Percentiles rank a stretch among this genome's conserved stretches.
Conservation (phyloP, 75 land plant genomes). For the Sequoia sempervirens region DNA sequence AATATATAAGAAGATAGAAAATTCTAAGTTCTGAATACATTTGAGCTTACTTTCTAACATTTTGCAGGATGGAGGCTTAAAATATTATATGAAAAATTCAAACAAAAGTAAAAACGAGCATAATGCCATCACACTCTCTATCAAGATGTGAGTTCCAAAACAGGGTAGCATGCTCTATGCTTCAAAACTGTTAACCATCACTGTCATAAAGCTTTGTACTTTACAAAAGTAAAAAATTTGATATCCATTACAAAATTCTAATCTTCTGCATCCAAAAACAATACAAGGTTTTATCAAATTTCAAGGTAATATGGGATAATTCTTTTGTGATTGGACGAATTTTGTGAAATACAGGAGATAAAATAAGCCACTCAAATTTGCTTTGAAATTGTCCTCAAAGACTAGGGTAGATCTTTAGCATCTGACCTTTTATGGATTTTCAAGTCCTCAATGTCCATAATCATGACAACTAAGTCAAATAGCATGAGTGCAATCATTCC, state of each 20-base stretch:
- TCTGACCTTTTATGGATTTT: neutral
- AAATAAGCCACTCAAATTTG: neutral
- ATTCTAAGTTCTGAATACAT: neutral
- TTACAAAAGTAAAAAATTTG: too few species aligned
- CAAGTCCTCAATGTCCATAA: neutral
- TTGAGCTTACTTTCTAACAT: too few species aligned
- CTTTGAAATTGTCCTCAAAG: too few species aligned
- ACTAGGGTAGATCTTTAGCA: neutral
- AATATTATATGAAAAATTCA: neutral
- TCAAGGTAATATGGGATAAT: neutral
- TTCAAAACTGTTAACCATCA: too few species aligned
- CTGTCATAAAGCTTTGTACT: neutral
- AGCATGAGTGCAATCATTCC: neutral
- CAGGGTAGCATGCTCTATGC: too few species aligned
- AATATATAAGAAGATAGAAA: neutral
- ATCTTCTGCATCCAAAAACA: neutral
- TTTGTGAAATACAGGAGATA: neutral
- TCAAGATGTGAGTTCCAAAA: neutral
- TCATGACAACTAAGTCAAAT: neutral
- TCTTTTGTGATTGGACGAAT: neutral
- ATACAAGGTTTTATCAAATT: neutral
- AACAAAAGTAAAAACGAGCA: neutral
- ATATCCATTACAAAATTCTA: neutral
- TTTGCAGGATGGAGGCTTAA: neutral
- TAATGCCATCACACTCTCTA: neutral